Percentiles rank a stretch among this genome's conserved stretches.
These are phyloP conservation scores for Cryphonectria parasitica DNA, from an alignment of 2,329 filamentous ascomycete genomes.

Conservation along the genomic window DNA sequence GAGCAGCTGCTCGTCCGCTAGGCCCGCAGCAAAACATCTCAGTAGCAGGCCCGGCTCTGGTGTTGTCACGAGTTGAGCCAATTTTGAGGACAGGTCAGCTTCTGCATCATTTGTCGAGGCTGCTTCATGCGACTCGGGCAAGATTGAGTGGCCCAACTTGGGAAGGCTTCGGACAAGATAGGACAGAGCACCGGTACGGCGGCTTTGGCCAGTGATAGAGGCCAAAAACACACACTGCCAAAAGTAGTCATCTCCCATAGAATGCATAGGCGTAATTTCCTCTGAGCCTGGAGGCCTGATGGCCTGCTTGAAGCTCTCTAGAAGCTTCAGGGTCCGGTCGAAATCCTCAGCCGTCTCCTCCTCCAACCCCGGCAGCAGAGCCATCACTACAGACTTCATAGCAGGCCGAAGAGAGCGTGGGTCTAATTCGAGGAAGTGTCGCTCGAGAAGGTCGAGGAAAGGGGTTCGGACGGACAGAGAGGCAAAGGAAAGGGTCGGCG, in stretches of 20 bases:
- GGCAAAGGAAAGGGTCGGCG: constrained; percentile 89
- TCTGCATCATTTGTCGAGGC: constrained; percentile 41
- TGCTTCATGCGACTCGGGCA: constrained; percentile 39
- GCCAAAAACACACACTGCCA: constrained; percentile 98
- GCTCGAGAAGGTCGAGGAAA: constrained; percentile 83
- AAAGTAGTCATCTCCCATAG: constrained; percentile 80
- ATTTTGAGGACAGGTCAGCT: constrained; percentile 54
- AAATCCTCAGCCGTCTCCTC: constrained; percentile 98
- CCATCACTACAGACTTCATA: constrained; percentile 85
- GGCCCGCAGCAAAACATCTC: constrained; percentile 87
- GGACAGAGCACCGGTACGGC: constrained; percentile 83
- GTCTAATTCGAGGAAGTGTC: constrained; percentile 74
- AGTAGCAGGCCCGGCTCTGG: constrained; percentile 91
- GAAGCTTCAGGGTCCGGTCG: constrained; percentile 77
- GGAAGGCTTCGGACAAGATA: constrained; percentile 83
- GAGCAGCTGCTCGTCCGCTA: constrained; percentile 84
- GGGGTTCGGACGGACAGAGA: constrained; percentile 87
- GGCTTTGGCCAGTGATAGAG: constrained; percentile 84
- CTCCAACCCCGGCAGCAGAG: constrained; percentile 88
- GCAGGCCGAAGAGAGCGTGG: constrained; percentile 77
- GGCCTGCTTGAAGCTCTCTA: constrained; percentile 76
- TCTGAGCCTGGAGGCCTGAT: constrained; percentile 60
- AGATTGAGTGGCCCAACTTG: constrained; percentile 57
- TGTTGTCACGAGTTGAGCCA: constrained; percentile 72
- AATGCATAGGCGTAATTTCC: constrained; percentile 56